Evolutionary conservation across 1,139 yeast genomes (phyloP).

Genomic region (Protomyces inundatus): DNA sequence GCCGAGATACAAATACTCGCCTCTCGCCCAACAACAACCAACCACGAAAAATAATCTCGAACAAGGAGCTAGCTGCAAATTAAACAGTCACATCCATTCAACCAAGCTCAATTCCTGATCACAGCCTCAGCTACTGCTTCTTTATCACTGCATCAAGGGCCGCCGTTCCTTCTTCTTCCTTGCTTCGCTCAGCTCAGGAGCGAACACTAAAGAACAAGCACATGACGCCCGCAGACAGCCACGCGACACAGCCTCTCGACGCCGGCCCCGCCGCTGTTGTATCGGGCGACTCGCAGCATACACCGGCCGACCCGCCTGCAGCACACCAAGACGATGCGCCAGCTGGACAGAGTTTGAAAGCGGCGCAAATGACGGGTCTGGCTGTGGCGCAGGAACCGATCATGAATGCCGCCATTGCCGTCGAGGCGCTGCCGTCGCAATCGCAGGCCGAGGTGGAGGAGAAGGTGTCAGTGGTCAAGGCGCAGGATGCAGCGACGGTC

Average conservation of each 20-base stretch:
- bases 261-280: no score
- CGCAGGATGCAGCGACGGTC: slow-evolving; percentile 1
- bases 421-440: not conserved
- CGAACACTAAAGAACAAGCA: not conserved
- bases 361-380: slow-evolving; percentile 8
- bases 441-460: not conserved
- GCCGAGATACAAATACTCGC: no score
- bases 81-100: no score
- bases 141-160: no score
- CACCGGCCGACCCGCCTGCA: not conserved
- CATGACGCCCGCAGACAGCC: no score
- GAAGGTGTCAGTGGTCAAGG: not conserved
- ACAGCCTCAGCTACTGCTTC: no score
- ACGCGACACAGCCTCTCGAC: no score
- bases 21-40: no score
- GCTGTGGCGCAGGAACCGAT: slow-evolving; percentile 18
- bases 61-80: no score
- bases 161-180: no score
- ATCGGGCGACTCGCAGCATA: not conserved
- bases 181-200: not conserved
- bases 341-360: not conserved
- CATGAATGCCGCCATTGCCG: slow-evolving; percentile 8
- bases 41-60: no score
- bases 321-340: not conserved
- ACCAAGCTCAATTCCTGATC: no score